Base-by-base conservation (phyloP, 805 yeast species). In the Kuraishia molischiana region DNA sequence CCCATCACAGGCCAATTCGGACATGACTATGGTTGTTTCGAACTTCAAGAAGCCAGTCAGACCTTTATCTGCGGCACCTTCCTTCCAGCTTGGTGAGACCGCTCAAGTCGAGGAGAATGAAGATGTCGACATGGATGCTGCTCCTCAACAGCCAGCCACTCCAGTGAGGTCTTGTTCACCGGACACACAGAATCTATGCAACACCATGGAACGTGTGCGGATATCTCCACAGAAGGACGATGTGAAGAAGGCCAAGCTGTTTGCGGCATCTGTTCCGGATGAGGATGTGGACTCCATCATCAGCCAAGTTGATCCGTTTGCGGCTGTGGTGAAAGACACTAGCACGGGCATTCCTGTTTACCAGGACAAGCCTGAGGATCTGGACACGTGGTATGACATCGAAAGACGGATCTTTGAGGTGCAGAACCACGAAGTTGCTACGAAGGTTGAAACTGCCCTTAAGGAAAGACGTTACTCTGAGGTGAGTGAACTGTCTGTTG, bases 221-320 rank as follows among this genome's bases (percentile, higher is more conserved):
- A 18, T 32, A 10, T 19, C 35, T 20, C 20, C 34, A 17, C 11
- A 17, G 19, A 5, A 14, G 17, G 18, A 35, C 20, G 29, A 39
- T 30, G 29, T 32, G n/a, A 18, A 31, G 19, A 17, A 18, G 13
- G 20, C 9, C 13, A 19, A 15, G 34, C 21, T 22, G 26, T 22
- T 22, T 22, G 10, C 26, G 11, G 8, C 26, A 11, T 14, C 31
- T 28, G 17, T 11, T 8, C 6, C 32, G 15, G 32, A 22, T 10
- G 22, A 46, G 29, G 47, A 54, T 4, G 52, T 66, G 6, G 64
- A 65, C 39, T 38, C 46, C 2, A 50, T 64, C 22, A 58, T 67
- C 19, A 68, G 61, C 29, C 65, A 53, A 39, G 52, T 64, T 0
- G 72, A 67, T 43, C 74, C 74, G 2, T 51, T 67, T 20, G 54